A percentile compares a stretch with the other conserved stretches of the same genome.
These are phyloP conservation scores for Kwoniella sp. DNA, from an alignment of 768 basidiomycete species.

Conservation along the genomic window DNA sequence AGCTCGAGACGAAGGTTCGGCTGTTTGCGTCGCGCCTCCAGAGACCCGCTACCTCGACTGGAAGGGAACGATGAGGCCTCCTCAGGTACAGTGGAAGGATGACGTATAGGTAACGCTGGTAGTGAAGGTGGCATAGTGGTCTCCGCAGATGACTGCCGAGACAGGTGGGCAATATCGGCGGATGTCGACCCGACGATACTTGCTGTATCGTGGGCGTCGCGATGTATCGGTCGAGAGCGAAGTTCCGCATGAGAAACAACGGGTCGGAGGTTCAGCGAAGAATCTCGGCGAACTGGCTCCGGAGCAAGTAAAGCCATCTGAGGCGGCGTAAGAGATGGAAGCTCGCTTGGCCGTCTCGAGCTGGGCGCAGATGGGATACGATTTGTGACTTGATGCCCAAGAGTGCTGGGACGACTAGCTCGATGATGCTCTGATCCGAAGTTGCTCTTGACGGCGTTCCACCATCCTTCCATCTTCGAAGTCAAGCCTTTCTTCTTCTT, in stretches of 20 bases:
- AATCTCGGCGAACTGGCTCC: slow-evolving; percentile 26
- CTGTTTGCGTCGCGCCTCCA: slow-evolving; percentile 53
- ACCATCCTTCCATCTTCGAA: slow-evolving; percentile 57
- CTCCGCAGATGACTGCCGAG: slow-evolving; percentile 23
- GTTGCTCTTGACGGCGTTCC: slow-evolving; percentile 56
- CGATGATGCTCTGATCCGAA: slow-evolving; percentile 40
- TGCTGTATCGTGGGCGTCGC: slow-evolving; percentile 16
- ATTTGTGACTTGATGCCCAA: slow-evolving; percentile 20
- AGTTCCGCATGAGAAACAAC: slow-evolving; percentile 44
- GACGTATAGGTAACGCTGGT: slow-evolving; percentile 19
- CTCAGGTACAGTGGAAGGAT: slow-evolving; percentile 38
- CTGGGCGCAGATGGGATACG: slow-evolving; percentile 48
- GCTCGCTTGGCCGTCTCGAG: slow-evolving; percentile 40
- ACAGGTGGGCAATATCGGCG: slow-evolving; percentile 34
- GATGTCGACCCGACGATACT: slow-evolving; percentile 33
- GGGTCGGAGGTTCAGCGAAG: slow-evolving; percentile 30
- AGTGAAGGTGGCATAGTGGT: slow-evolving; percentile 27
- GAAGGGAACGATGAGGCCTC: slow-evolving; percentile 26
- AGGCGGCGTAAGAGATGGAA: slow-evolving; percentile 20
- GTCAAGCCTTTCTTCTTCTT: slow-evolving; percentile 48
- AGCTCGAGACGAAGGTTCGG: slow-evolving; percentile 53
- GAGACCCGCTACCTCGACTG: slow-evolving; percentile 30
- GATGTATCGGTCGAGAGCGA: slow-evolving; percentile 15
- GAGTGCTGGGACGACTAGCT: slow-evolving; percentile 24
- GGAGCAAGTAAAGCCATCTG: slow-evolving; percentile 31